phyloP scores from a whole-genome alignment of 805 yeast species.

The Priceomyces haplophilus region DNA sequence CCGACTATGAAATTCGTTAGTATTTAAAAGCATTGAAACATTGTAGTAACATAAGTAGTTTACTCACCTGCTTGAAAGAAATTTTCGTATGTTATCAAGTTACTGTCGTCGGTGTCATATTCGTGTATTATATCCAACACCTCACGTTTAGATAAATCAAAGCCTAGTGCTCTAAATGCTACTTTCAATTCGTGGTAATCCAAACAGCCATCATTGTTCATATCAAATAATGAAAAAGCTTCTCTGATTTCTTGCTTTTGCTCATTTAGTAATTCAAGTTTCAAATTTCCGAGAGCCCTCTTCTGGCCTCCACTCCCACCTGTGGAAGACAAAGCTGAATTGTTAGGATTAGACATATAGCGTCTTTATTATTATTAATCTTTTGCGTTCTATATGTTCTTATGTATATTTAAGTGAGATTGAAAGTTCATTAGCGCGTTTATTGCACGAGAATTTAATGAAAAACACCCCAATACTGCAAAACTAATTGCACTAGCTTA shows the following conservation, averaged over 20 bases:
- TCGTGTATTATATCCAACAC: slow-evolving; percentile 74
- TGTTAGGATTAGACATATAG: slow-evolving; percentile 10
- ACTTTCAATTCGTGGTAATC: slow-evolving; percentile 94
- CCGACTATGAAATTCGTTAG: slow-evolving; percentile 48
- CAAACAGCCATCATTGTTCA: slow-evolving; percentile 84
- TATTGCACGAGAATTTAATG: background rate
- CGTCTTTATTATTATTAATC: background rate
- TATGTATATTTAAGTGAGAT: background rate
- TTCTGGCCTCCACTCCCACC: slow-evolving; percentile 12
- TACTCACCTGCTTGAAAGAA: slow-evolving; percentile 65
- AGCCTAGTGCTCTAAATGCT: slow-evolving; percentile 91
- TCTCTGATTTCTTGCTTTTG: slow-evolving; percentile 90
- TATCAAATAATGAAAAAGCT: slow-evolving; percentile 87
- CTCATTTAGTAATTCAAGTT: slow-evolving; percentile 72
- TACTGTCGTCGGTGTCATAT: slow-evolving; percentile 74
- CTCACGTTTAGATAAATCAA: slow-evolving; percentile 73
- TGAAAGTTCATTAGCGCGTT: background rate
- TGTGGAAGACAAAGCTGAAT: slow-evolving; percentile 9
- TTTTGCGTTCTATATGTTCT: background rate
- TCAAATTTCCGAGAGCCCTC: slow-evolving; percentile 41
- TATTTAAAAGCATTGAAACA: background rate
- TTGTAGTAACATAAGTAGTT: background rate
- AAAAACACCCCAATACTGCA: background rate
- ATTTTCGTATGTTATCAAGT: slow-evolving; percentile 73
- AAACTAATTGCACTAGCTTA: no score